Percentiles rank a stretch among this genome's conserved stretches.
Conservation (phyloP, 2,329 filamentous ascomycete species). For the Aspergillus sp. region DNA sequence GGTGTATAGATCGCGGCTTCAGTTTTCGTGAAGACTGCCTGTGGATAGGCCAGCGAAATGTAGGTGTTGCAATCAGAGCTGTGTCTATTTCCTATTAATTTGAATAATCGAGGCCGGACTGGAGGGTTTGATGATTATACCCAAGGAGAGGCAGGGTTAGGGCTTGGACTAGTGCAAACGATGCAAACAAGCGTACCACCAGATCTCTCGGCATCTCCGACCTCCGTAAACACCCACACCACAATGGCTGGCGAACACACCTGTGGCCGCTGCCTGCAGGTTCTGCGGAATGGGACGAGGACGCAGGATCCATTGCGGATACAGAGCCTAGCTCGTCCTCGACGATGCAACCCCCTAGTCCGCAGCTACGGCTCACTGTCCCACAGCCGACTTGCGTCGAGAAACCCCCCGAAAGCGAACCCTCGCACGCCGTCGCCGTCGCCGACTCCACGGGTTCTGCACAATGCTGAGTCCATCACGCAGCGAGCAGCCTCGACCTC, state of each 20-base stretch:
- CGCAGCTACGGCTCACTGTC: constrained; percentile 20
- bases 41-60: too few species aligned
- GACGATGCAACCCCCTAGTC: constrained; percentile 16
- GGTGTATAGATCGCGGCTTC: constrained; percentile 4
- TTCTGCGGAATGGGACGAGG: constrained; percentile 21
- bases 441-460: constrained; percentile 3
- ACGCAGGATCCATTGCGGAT: constrained; percentile 14
- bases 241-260: constrained; percentile 33
- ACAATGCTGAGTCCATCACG: constrained; percentile 10
- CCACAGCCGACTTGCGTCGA: constrained; percentile 13
- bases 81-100: too few species aligned
- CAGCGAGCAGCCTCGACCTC: constrained; percentile 20
- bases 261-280: constrained; percentile 32
- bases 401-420: constrained; percentile 10
- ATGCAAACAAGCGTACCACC: too few species aligned
- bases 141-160: too few species aligned
- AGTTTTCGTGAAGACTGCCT: constrained; percentile 1
- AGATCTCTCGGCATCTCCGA: too few species aligned
- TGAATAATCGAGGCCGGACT: too few species aligned
- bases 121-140: too few species aligned
- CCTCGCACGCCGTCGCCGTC: constrained; percentile 4
- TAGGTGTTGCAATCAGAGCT: too few species aligned
- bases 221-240: too few species aligned
- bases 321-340: constrained; percentile 17
- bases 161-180: too few species aligned